These are phyloP conservation scores for Usnea hakonensis DNA, from an alignment of 495 filamentous ascomycete species.

Conservation along the genomic window DNA sequence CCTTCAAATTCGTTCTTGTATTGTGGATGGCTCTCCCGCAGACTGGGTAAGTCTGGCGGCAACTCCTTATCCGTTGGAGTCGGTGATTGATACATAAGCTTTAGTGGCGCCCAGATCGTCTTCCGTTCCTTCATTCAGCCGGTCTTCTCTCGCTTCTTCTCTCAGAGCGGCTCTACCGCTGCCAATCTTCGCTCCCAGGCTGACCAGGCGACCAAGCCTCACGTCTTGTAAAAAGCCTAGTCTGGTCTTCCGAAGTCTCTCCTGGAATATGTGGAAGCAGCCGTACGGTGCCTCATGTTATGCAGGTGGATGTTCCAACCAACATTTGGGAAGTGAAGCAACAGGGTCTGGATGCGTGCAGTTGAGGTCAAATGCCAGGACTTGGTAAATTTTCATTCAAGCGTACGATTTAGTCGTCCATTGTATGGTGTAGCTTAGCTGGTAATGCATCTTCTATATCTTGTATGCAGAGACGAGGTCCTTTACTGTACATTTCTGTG, in stretches of 20 bases:
- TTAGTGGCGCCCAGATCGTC: conserved; percentile 86
- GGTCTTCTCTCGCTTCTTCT: conserved; percentile 84
- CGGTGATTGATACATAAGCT: conserved; percentile 1
- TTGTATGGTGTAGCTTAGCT: conserved; percentile 12
- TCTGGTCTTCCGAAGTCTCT: neutral
- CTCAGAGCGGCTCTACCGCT: conserved; percentile 61
- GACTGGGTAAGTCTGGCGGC: conserved; percentile 62
- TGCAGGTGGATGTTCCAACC: neutral
- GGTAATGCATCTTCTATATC: conserved; percentile 1
- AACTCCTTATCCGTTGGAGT: neutral
- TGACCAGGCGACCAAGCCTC: conserved; percentile 58
- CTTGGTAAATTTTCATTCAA: neutral
- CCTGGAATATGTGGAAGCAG: neutral
- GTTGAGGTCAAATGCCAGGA: neutral
- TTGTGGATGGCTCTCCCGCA: conserved; percentile 96
- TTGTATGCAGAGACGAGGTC: neutral
- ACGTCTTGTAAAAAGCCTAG: conserved; percentile 23
- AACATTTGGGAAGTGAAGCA: neutral
- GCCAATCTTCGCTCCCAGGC: conserved; percentile 86
- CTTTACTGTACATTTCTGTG: neutral
- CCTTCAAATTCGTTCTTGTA: conserved; percentile 95
- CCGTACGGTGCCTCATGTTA: neutral
- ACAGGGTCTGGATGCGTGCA: neutral
- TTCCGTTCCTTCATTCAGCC: conserved; percentile 95
- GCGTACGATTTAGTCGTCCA: conserved; percentile 2